Base-by-base conservation (phyloP, 805 yeast genomes). In the Lipomyces chichibuensis region DNA sequence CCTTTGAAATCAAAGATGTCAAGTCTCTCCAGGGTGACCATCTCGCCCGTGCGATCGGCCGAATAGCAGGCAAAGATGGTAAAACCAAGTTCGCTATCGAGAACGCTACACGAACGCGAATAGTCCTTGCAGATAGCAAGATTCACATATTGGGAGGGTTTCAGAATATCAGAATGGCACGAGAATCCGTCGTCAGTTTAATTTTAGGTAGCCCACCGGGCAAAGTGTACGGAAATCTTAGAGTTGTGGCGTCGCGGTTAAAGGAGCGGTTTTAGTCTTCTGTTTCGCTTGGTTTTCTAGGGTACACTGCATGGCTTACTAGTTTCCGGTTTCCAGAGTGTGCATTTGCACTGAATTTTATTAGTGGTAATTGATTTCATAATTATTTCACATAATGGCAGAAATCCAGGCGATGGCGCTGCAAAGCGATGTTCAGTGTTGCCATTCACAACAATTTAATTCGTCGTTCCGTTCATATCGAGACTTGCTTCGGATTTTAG, bases 51-150 rank as follows among this genome's bases (percentile, higher is more conserved):
- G 99, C 99, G 7, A 95, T 95, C 77, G 99, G 99, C 76, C 92
- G 99, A 84, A 95, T 95, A 79, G 99, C 99, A 14, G 99, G 99
- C 79, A 96, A 95, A 77, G 99, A 95, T 77, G 99, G 99, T 76
- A 94, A 93, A 80, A 95, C 98, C 69, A 95, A 94, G 81, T 95
- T 94, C 79, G 98, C 99, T 39, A 95, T 95, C 76, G 99, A 95
- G 80, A 95, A 95, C 77, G 98, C 99, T 20, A 94, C 98, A 27
- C 87, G 98, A 81, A 95, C 99, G 13, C 89, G 99, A 83, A 93
- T 95, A 55, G 99, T 95, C 32, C 83, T 95, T 72, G 99, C 99
- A 0, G 99, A 95, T 79, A 87, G 96, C 57, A 95, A 94, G 78
- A 93, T 95, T 75, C 99, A 95, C 79, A 95, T 95, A 70, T 83